A percentile compares a stretch with the other conserved stretches of the same genome.
Evolutionary conservation across 2,329 filamentous ascomycete genomes (phyloP).

Genomic region (Xylaria sp.): DNA sequence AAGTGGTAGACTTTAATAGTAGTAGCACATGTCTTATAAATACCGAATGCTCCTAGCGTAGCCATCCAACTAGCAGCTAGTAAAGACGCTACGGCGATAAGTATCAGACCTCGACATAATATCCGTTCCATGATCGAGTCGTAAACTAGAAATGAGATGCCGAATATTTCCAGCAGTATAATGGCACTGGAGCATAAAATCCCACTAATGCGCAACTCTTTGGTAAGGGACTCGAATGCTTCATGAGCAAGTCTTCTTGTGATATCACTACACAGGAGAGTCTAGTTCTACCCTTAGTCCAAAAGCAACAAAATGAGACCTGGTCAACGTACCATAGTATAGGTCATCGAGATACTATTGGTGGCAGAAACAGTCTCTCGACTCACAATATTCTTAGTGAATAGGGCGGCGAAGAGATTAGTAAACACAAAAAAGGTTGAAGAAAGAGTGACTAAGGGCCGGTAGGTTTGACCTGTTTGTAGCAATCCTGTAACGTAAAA

Average conservation of each 20-base stretch:
- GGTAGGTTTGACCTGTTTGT: neutral
- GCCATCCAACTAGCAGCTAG: constrained; percentile 4
- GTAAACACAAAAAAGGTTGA: neutral
- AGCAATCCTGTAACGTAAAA: neutral
- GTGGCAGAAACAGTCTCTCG: neutral
- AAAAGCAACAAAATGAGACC: neutral
- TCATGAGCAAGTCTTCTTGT: too few species aligned
- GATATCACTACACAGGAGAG: constrained; percentile 1
- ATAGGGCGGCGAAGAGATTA: neutral
- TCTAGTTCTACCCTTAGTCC: neutral
- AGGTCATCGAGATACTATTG: neutral
- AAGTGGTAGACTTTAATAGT: neutral
- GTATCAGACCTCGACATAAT: neutral
- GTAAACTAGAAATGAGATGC: neutral
- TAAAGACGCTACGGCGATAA: neutral
- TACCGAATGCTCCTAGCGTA: neutral
- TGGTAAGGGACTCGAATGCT: too few species aligned
- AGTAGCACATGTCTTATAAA: neutral
- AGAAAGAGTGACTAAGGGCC: neutral
- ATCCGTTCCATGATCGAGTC: neutral
- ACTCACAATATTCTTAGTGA: too few species aligned
- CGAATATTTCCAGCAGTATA: neutral
- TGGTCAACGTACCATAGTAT: neutral
- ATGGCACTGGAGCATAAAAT: neutral
- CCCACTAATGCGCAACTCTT: constrained; percentile 4